phyloP scores from a whole-genome alignment of 148 eudicot species.

The Rhododendron molle region DNA sequence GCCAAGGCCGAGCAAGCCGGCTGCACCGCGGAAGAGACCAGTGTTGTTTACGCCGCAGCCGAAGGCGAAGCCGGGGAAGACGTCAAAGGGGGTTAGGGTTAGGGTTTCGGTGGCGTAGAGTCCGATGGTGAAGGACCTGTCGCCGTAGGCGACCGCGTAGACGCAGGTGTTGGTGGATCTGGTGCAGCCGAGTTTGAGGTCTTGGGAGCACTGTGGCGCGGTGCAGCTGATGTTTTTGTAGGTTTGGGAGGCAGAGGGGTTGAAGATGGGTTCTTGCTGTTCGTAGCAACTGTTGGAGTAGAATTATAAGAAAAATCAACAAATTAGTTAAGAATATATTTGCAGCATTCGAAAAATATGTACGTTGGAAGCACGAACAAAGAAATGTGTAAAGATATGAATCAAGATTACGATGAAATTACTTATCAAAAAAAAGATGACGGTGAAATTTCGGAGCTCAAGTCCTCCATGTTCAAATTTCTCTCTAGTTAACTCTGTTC shows the following conservation, averaged over 20 bases:
- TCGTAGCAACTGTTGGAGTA: slow-evolving; percentile 12
- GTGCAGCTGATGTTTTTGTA: too few relatives aligned
- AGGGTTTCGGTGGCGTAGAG: slow-evolving; percentile 13
- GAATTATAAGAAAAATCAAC: background rate
- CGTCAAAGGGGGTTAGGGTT: background rate
- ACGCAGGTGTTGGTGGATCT: too few relatives aligned
- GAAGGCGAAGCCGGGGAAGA: background rate
- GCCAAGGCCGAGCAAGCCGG: slow-evolving; percentile 22
- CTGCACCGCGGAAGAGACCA: slow-evolving; percentile 14
- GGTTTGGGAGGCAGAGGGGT: too few relatives aligned
- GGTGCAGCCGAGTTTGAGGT: too few relatives aligned
- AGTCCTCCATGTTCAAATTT: too few relatives aligned
- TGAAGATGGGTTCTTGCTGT: too few relatives aligned
- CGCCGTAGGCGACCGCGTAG: too few relatives aligned
- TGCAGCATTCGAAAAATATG: background rate
- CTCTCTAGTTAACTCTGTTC: too few relatives aligned
- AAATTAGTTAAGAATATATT: background rate
- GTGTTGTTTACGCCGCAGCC: slow-evolving; percentile 24
- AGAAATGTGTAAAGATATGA: background rate
- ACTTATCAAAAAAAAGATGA: too few relatives aligned
- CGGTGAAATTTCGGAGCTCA: too few relatives aligned
- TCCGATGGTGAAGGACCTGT: background rate
- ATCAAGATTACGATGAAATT: too few relatives aligned
- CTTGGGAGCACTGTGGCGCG: too few relatives aligned
- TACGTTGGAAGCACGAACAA: background rate